Evolutionary conservation across 1,284 basidiomycete genomes (phyloP), one percentile per base, ranked within the genome.

Genomic region (Golubevia sp.): DNA sequence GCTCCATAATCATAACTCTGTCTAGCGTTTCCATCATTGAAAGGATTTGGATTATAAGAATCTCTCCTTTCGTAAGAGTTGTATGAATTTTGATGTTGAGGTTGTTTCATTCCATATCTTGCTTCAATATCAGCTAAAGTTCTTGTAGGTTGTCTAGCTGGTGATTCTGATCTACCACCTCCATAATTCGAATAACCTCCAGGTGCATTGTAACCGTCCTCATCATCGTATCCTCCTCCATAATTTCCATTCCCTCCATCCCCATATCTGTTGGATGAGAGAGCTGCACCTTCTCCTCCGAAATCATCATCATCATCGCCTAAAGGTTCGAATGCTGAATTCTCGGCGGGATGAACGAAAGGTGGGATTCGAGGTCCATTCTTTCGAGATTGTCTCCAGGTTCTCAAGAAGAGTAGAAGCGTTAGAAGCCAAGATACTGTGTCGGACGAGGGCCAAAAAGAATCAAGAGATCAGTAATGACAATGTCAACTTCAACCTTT

Each of bases 291-390:
- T 15, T 24, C 23, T 44, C 23, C 30, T 21, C 21, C 27, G 18
- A 23, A 11, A 55, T 73, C 70, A 48, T 74, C 72, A 11, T 63
- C 53, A n/a, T 61, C 63, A 48, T 71, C 61, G n/a, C 61, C 64
- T 38, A 79, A 66, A 5, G 77, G 72, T 57, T 76, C 69, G 30
- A 79, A 79, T 1, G 74, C 76, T 23, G 70, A 68, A 59, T 75
- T 73, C 56, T 77, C 70, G 34, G 61, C 67, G 0, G 76, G 74
- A 50, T 77, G 75, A 13, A 70, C 67, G 56, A 79, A 79, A 3
- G 77, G 73, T 5, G 74, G 75, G 49, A 77, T 77, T 38, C 76
- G 66, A 4, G 76, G 76, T 3, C 76, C 76, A n/a, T 76, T 72
- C 67, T 77, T 78, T 61, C 76, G 76, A 51, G 70, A 66, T 21